A percentile compares a stretch with the other conserved stretches of the same genome.
Conservation (phyloP, 495 filamentous ascomycete genomes). For the Xylaria grammica region DNA sequence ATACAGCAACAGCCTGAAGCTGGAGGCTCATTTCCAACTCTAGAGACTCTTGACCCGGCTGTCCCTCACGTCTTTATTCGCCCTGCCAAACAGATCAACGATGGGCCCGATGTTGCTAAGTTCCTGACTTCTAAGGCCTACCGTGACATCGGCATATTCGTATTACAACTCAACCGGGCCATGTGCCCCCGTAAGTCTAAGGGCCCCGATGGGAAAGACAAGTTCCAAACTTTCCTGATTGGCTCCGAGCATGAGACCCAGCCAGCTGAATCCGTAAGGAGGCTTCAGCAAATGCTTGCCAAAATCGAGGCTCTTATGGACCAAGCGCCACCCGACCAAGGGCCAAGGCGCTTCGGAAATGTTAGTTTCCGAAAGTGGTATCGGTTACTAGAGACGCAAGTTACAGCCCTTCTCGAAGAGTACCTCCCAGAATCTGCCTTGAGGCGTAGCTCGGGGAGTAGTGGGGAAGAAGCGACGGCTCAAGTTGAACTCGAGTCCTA, state of each 20-base stretch:
- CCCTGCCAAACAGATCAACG: constrained; percentile 81
- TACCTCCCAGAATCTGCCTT: constrained; percentile 62
- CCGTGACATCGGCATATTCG: constrained; percentile 80
- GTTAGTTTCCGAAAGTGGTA: constrained; percentile 86
- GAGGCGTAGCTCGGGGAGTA: constrained; percentile 34
- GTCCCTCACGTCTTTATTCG: constrained; percentile 51
- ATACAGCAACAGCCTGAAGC: constrained; percentile 20
- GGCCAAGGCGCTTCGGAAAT: constrained; percentile 91
- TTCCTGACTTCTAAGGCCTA: constrained; percentile 85
- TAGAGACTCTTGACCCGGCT: constrained; percentile 39
- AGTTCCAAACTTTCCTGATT: constrained; percentile 56
- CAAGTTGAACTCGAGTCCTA: constrained; percentile 74
- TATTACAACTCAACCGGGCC: constrained; percentile 86
- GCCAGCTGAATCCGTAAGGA: constrained; percentile 58
- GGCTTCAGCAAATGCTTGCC: constrained; percentile 66
- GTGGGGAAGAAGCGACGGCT: constrained; percentile 24
- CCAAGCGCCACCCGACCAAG: constrained; percentile 80
- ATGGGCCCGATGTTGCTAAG: constrained; percentile 72
- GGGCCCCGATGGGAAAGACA: constrained; percentile 35
- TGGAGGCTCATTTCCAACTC: constrained; percentile 32
- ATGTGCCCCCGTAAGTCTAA: constrained; percentile 71
- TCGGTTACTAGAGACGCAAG: constrained; percentile 64
- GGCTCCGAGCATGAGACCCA: constrained; percentile 45
- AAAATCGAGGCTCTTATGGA: constrained; percentile 69
- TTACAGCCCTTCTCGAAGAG: constrained; percentile 62